Evolutionary conservation across 2,329 filamentous ascomycete genomes (phyloP).

Genomic region (Trichoderma afroharzianum): DNA sequence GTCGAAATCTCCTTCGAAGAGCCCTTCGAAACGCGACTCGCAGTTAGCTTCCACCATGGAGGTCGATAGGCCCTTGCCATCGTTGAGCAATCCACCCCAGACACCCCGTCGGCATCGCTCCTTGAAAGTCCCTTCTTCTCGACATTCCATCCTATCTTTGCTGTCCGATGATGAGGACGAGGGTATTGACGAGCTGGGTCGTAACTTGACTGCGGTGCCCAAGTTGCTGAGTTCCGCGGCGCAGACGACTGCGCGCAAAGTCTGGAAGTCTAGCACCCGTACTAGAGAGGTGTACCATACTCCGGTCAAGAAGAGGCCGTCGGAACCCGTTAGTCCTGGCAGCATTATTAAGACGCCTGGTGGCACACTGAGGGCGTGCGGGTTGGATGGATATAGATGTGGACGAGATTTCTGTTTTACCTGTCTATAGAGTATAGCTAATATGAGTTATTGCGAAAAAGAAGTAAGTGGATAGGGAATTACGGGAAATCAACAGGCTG

Average conservation of each 20-base stretch:
- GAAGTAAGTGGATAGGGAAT: not conserved
- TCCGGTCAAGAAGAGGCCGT: conserved; percentile 24
- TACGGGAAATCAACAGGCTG: not conserved
- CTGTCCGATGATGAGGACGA: conserved; percentile 34
- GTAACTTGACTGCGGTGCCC: conserved; percentile 7
- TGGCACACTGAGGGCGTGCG: conserved; percentile 50
- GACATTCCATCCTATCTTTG: conserved; percentile 41
- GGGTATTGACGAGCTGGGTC: conserved; percentile 34
- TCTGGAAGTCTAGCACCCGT: conserved; percentile 28
- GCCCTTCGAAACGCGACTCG: conserved; percentile 18
- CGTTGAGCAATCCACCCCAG: conserved; percentile 23
- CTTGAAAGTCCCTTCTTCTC: conserved; percentile 28
- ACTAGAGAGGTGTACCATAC: conserved; percentile 30
- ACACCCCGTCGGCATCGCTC: conserved; percentile 27
- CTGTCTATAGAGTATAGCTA: conserved; percentile 39
- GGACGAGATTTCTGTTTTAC: conserved; percentile 58
- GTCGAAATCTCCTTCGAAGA: not conserved
- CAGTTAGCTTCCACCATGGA: not conserved
- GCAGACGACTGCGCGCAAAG: conserved; percentile 23
- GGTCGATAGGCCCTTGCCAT: conserved; percentile 9
- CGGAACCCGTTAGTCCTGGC: conserved; percentile 23
- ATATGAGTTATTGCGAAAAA: not conserved
- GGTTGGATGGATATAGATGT: conserved; percentile 53
- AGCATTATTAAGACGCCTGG: conserved; percentile 44
- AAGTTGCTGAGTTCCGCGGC: conserved; percentile 21